Evolutionary conservation across 805 yeast genomes (phyloP).

Genomic region (Wickerhamomyces mucosus): DNA sequence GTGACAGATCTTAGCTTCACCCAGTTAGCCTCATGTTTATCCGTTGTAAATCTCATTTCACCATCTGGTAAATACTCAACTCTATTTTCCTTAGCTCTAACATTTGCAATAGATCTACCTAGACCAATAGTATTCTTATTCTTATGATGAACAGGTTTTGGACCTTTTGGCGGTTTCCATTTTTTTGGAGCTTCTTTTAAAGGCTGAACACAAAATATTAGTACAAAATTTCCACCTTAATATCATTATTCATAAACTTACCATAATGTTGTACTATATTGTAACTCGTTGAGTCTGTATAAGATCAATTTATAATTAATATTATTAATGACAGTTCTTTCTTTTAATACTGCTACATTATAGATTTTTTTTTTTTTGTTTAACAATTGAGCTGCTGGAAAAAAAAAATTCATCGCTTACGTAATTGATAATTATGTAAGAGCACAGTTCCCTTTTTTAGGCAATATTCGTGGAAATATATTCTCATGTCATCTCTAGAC

Average conservation of each 20-base stretch:
- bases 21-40: conserved; percentile 78
- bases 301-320: too few species aligned
- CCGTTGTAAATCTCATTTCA: conserved; percentile 81
- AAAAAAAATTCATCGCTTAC: too few species aligned
- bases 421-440: too few species aligned
- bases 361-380: too few species aligned
- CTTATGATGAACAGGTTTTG: conserved; percentile 79
- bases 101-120: conserved; percentile 75
- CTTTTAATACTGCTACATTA: too few species aligned
- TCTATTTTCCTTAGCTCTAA: conserved; percentile 58
- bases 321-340: too few species aligned
- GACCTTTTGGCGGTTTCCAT: conserved; percentile 88
- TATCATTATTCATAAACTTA: neutral
- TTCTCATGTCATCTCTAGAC: too few species aligned
- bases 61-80: conserved; percentile 75
- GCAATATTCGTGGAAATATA: too few species aligned
- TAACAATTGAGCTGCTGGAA: too few species aligned
- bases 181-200: conserved; percentile 50
- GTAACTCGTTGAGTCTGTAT: too few species aligned
- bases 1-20: conserved; percentile 88
- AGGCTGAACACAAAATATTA: conserved; percentile 10
- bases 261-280: conserved; percentile 3
- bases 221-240: too few species aligned
- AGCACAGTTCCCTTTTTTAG: too few species aligned
- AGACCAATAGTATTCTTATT: conserved; percentile 78